These are phyloP conservation scores for Cryptosporidium xiaoi DNA, from an alignment of 169 alveolate genomes.

Conservation along the genomic window DNA sequence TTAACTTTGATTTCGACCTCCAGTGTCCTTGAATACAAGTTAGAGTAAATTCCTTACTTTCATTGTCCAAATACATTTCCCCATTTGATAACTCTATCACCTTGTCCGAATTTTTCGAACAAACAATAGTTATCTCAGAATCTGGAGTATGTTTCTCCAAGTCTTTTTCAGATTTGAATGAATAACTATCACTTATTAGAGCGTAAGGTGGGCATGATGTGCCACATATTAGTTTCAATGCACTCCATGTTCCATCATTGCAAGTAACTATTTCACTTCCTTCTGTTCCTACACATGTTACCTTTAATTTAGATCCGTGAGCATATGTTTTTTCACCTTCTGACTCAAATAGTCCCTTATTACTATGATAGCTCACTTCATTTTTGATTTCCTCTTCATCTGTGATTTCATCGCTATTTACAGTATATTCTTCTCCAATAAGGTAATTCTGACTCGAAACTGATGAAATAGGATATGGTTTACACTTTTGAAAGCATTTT, in stretches of 20 bases:
- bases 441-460: conserved; percentile 40
- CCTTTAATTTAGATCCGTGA: conserved; percentile 15
- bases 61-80: background rate
- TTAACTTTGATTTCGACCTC: background rate
- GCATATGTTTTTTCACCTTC: background rate
- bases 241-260: conserved; percentile 77
- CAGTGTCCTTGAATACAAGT: conserved; percentile 57
- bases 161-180: conserved; percentile 13
- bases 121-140: conserved; percentile 36
- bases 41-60: conserved; percentile 16
- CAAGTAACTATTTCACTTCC: conserved; percentile 75
- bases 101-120: conserved; percentile 41
- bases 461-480: conserved; percentile 43
- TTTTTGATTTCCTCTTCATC: conserved; percentile 11
- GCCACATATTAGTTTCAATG: conserved; percentile 76
- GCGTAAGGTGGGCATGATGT: conserved; percentile 77
- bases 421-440: background rate
- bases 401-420: background rate
- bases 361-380: background rate
- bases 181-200: conserved; percentile 32
- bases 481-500: conserved; percentile 40
- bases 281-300: conserved; percentile 32
- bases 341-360: too few relatives aligned
- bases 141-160: conserved; percentile 41
- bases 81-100: conserved; percentile 6